Evolutionary conservation across 1,284 basidiomycete genomes (phyloP), one percentile per base, ranked within the genome.

Genomic region (Schizopora paradoxa): DNA sequence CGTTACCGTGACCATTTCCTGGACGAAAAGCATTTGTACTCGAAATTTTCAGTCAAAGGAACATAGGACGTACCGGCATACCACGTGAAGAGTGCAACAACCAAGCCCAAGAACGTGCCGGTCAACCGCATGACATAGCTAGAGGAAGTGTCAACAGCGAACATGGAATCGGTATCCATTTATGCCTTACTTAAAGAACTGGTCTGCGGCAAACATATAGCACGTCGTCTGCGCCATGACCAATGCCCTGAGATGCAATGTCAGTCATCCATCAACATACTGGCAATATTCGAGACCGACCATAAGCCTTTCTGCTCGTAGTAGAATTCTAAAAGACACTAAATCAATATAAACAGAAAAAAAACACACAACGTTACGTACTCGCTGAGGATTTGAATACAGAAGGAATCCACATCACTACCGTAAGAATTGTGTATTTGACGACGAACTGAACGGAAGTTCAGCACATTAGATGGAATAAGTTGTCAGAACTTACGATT

Each of bases 191-290:
- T 71, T 71, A 54, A 64, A 70, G 10, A 84, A 69, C 55, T 82
- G 79, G 55, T 84, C 80, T 6, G 78, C 77, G 0, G 74, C 72
- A 49, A 74, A 79, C 6, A 83, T 69, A 33, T 76, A 79, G 39
- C 85, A 54, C 1, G 77, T 77, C 0, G 77, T 79, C 54, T 84
- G 81, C 0, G 77, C 71, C 78, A 82, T 84, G 58, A 83, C 81
- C 46, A 82, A 59, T 2, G 78, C 79, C 80, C 80, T 70, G 40
- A 5, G 4, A 37, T 14, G 5, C 13, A 25, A n/a, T 10, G 4
- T 16, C 16, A 10, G 18, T 34, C 5, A 5, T n/a, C 13, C 23
- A 44, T 21, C 25, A 18, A n/a, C n/a, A n/a, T n/a, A n/a, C n/a
- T n/a, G n/a, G n/a, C n/a, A 18, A 38, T 13, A 51, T 41, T 19